Conservation (phyloP, 169 alveolate species). For the Blepharisma undulans region DNA sequence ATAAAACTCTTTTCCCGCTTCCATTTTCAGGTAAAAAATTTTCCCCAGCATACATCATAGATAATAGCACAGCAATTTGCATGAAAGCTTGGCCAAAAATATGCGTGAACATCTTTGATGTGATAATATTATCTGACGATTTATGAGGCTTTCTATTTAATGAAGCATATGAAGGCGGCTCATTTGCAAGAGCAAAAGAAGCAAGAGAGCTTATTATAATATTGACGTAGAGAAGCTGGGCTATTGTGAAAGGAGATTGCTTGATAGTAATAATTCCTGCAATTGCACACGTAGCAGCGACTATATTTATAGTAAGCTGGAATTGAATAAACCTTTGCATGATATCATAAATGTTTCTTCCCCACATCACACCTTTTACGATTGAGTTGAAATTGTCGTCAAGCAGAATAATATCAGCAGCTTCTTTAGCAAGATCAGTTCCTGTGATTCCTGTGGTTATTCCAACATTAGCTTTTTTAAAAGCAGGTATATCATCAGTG, state of each 20-base stretch:
- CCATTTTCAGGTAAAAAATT: constrained; percentile 76
- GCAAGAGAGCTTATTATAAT: constrained; percentile 91
- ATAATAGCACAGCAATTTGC: constrained; percentile 59
- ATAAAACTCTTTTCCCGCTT: not conserved
- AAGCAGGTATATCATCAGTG: constrained; percentile 95
- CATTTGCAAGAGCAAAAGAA: constrained; percentile 91
- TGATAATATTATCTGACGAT: constrained; percentile 84
- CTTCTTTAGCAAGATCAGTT: constrained; percentile 92
- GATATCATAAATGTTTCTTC: constrained; percentile 89
- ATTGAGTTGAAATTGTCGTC: constrained; percentile 91
- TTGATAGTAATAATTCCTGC: constrained; percentile 77
- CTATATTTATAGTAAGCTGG: constrained; percentile 89
- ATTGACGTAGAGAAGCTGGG: constrained; percentile 86
- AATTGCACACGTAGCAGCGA: constrained; percentile 84
- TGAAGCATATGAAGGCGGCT: constrained; percentile 86
- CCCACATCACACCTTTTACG: constrained; percentile 90
- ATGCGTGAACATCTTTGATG: constrained; percentile 69
- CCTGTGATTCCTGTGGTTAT: constrained; percentile 94
- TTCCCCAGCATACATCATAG: constrained; percentile 80
- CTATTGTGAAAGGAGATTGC: constrained; percentile 80
- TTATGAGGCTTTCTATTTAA: constrained; percentile 87
- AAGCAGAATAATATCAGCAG: constrained; percentile 89
- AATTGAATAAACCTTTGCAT: constrained; percentile 90
- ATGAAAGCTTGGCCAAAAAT: constrained; percentile 74
- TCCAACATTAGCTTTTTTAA: constrained; percentile 93